Evolutionary conservation across 2,329 filamentous ascomycete species (phyloP).

Genomic region (Fusarium succisae): DNA sequence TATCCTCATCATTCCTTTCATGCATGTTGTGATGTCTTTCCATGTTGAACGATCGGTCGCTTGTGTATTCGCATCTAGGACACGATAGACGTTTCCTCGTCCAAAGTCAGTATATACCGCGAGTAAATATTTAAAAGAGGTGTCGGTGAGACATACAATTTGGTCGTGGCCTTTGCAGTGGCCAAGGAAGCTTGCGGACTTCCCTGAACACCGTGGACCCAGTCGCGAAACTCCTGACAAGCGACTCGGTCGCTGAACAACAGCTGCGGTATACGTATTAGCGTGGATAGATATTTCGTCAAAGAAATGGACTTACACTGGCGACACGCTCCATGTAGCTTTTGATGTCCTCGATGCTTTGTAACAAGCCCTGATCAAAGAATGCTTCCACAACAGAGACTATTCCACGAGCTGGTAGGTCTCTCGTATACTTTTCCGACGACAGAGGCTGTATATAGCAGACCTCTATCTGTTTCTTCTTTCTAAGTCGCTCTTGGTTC

Average conservation of each 20-base stretch:
- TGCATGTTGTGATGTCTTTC: background rate
- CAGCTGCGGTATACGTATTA: background rate
- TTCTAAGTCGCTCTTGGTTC: background rate
- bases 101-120: background rate
- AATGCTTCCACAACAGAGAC: slow-evolving; percentile 5
- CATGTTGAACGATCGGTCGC: background rate
- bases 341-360: slow-evolving; percentile 4
- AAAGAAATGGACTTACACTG: background rate
- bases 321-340: slow-evolving; percentile 13
- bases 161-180: accelerated
- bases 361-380: slow-evolving; percentile 20
- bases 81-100: background rate
- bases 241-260: background rate
- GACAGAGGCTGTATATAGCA: background rate
- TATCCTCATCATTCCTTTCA: background rate
- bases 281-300: too few species aligned
- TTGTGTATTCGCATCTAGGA: background rate
- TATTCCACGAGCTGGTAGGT: background rate
- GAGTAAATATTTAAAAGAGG: accelerated
- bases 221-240: background rate
- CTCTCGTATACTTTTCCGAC: background rate
- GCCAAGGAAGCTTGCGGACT: background rate
- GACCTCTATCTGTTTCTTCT: background rate
- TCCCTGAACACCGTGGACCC: background rate
- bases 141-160: background rate